Evolutionary conservation across 805 yeast species (phyloP).

Genomic region (Saturnispora galanensis): DNA sequence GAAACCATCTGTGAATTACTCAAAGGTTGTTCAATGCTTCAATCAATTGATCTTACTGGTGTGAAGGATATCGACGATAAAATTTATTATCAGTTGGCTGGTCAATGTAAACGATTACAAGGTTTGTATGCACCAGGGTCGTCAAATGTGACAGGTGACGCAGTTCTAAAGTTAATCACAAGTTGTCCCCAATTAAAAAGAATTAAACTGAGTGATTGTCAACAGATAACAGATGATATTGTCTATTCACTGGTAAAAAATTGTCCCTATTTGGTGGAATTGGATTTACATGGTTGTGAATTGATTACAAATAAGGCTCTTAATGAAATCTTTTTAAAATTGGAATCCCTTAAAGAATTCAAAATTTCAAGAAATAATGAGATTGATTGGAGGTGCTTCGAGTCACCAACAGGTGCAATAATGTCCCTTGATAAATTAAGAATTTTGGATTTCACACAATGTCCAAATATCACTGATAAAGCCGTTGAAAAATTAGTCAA

Average conservation of each 20-base stretch:
- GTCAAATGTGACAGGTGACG: conserved; percentile 53
- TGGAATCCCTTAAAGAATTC: conserved; percentile 75
- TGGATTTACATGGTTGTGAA: conserved; percentile 80
- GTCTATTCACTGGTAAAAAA: conserved; percentile 50
- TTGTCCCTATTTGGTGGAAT: conserved; percentile 78
- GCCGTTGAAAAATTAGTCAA: conserved; percentile 62
- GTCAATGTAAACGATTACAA: conserved; percentile 66
- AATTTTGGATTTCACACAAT: conserved; percentile 75
- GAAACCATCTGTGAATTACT: conserved; percentile 53
- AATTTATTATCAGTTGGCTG: conserved; percentile 58
- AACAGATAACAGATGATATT: conserved; percentile 52
- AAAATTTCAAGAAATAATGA: conserved; percentile 66
- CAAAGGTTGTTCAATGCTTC: conserved; percentile 56
- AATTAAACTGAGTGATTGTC: conserved; percentile 69
- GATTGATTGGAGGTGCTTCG: conserved; percentile 58
- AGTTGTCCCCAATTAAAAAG: conserved; percentile 72
- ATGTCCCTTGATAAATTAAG: conserved; percentile 55
- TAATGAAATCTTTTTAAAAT: conserved; percentile 42
- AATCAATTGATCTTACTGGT: conserved; percentile 82
- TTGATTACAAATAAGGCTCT: conserved; percentile 59
- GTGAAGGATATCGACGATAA: conserved; percentile 61
- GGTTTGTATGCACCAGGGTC: conserved; percentile 89
- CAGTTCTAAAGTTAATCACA: conserved; percentile 47
- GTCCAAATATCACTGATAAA: conserved; percentile 70
- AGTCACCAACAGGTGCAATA: conserved; percentile 21